Percentiles rank a stretch among this genome's conserved stretches.
phyloP scores from a whole-genome alignment of 305 asterid species.

The Fraxinus latifolia region DNA sequence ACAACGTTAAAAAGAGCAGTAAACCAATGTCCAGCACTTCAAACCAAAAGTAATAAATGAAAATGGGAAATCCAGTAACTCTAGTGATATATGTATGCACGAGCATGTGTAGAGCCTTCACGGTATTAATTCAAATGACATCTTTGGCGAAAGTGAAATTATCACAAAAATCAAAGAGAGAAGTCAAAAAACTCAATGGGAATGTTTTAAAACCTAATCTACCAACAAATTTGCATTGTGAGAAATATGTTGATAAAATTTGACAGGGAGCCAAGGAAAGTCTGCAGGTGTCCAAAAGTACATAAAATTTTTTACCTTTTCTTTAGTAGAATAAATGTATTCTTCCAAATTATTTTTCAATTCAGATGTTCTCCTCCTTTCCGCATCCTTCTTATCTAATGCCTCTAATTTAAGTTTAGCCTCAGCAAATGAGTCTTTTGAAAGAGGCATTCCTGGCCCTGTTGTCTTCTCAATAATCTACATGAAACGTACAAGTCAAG shows the following conservation, averaged over 20 bases:
- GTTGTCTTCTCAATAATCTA: constrained; percentile 80
- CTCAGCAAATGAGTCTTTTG: constrained; percentile 64
- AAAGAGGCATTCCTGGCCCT: constrained; percentile 77
- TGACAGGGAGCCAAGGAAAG: not conserved
- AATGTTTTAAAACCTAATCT: not conserved
- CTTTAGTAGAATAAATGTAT: constrained; percentile 89
- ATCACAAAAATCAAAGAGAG: constrained; percentile 10
- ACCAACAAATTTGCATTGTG: constrained; percentile 14
- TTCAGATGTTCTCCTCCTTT: constrained; percentile 94
- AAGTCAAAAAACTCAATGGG: not conserved
- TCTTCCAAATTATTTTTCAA: constrained; percentile 91
- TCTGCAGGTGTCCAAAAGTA: not conserved
- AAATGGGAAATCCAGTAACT: not conserved
- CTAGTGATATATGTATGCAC: not conserved
- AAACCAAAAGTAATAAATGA: not conserved
- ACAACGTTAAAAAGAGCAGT: not conserved
- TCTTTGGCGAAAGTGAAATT: not conserved
- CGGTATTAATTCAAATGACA: constrained; percentile 3
- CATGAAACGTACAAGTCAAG: constrained; percentile 16
- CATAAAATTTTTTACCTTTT: constrained; percentile 54
- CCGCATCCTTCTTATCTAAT: constrained; percentile 90
- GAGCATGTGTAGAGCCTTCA: constrained; percentile 13
- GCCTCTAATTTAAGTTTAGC: constrained; percentile 66
- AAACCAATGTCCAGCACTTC: not conserved
- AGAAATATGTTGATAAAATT: constrained; percentile 16